Evolutionary conservation across 768 basidiomycete genomes (phyloP), one percentile per base, ranked within the genome.

Genomic region (Lactarius psammicola): DNA sequence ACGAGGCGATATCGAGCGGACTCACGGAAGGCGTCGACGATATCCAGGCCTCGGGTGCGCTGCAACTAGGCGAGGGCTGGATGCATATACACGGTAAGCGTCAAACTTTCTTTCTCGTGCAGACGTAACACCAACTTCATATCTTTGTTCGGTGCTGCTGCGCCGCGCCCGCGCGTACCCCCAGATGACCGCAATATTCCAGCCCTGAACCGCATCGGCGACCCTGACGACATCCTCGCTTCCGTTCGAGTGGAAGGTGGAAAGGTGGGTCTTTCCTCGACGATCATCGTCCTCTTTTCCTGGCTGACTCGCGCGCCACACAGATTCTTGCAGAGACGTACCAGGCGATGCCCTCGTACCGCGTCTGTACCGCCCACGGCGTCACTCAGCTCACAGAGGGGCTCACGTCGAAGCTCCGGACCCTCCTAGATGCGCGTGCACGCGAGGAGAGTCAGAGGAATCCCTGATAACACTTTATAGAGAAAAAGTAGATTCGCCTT

Each of bases 171-270:
- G 38, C 15, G 36, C 15, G 5, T 40, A 15, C 36, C 23, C 28
- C 38, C 20, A 58, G 92, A 94, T 72, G 79, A 81, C 56, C 82
- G 92, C 49, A 93, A 94, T 63, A 71, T 90, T 7, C 92, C 92
- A 1, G 82, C 89, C 15, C 74, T 90, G 9, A 87, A 86, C 0
- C 81, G 92, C 54, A 87, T 92, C 59, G 90, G 90, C 17, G 88
- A 92, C 72, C 87, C 89, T 1, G 92, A 94, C 70, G 92, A 94
- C 74, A 94, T 94, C 65, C 80, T 94, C 55, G 92, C 81, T 3
- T 82, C 88, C 2, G 90, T 94, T 13, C 78, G 87, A 8, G 89
- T 94, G 5, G 78, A 87, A 66, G 80, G 86, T 63, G 84, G 90
- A 72, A 81, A 87, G 80, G 88, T 87, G 65, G 31, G 78, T 71